Evolutionary conservation across 2,329 filamentous ascomycete genomes (phyloP).

Genomic region (Penicillium sp.): DNA sequence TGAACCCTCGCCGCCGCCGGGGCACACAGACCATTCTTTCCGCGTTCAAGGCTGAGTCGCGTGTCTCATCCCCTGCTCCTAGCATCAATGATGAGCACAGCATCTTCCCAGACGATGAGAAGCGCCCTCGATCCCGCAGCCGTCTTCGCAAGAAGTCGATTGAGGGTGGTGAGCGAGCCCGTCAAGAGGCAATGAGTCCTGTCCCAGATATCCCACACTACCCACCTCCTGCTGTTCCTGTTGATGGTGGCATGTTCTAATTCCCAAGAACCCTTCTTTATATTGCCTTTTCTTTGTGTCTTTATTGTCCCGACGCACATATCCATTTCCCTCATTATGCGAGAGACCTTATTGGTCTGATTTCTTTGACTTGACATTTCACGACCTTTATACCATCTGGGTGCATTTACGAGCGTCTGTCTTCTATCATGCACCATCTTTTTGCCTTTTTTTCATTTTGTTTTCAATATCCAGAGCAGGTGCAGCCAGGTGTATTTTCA

Average conservation of each 20-base stretch:
- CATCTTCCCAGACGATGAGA: constrained; percentile 37
- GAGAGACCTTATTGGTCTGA: not conserved
- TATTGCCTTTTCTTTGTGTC: constrained; percentile 1
- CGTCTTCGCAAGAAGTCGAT: constrained; percentile 37
- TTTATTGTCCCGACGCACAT: constrained; percentile 4
- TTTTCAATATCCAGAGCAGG: constrained; percentile 8
- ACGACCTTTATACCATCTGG: constrained; percentile 29
- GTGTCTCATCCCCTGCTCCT: constrained; percentile 22
- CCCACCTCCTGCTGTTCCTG: constrained; percentile 30
- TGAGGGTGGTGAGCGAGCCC: constrained; percentile 45
- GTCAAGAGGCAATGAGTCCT: constrained; percentile 39
- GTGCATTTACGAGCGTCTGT: constrained; percentile 27
- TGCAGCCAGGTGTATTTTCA: constrained; percentile 1
- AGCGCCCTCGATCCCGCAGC: constrained; percentile 34
- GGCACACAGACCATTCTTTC: constrained; percentile 45
- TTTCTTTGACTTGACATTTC: constrained; percentile 9
- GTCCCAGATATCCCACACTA: constrained; percentile 35
- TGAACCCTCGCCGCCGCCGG: constrained; percentile 60
- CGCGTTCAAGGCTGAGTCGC: constrained; percentile 37
- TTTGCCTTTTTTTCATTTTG: not conserved
- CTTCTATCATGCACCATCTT: constrained; percentile 8
- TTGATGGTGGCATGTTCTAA: constrained; percentile 43
- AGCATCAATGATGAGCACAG: constrained; percentile 20
- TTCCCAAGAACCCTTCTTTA: not conserved
- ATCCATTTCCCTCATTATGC: constrained; percentile 4